A percentile compares a stretch with the other conserved stretches of the same genome.
Conservation (phyloP, 768 basidiomycete species). For the Boletus reticuloceps region DNA sequence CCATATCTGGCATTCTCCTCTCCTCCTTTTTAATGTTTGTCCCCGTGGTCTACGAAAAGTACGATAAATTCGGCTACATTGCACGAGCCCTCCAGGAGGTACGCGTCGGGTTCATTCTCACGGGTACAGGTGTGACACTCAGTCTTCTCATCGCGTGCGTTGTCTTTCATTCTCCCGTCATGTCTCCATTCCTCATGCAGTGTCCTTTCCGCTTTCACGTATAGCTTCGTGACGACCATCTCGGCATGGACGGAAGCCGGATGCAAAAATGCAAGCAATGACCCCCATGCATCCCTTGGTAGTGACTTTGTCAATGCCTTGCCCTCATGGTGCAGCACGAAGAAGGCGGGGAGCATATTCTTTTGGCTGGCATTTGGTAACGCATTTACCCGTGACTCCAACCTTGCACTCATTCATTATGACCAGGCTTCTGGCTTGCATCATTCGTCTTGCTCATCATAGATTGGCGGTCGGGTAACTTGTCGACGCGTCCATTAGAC, state of each 20-base stretch:
- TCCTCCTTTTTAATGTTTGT: slow-evolving; percentile 72
- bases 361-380: slow-evolving; percentile 82
- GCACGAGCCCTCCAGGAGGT: slow-evolving; percentile 81
- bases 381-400: not conserved
- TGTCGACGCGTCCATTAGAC: slow-evolving; percentile 51
- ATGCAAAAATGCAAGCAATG: slow-evolving; percentile 80
- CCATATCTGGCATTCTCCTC: slow-evolving; percentile 69
- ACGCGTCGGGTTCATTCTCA: slow-evolving; percentile 82
- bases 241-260: slow-evolving; percentile 88
- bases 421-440: slow-evolving; percentile 69
- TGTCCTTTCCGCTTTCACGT: not conserved
- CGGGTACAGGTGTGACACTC: slow-evolving; percentile 61
- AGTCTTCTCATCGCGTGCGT: slow-evolving; percentile 78
- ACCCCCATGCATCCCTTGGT: slow-evolving; percentile 73
- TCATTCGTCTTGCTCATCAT: slow-evolving; percentile 64
- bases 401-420: slow-evolving; percentile 7
- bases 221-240: slow-evolving; percentile 71
- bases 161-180: not conserved
- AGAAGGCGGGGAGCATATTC: slow-evolving; percentile 87
- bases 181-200: slow-evolving; percentile 15
- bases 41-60: slow-evolving; percentile 82
- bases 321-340: slow-evolving; percentile 85
- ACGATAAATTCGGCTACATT: slow-evolving; percentile 73
- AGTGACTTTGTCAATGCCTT: slow-evolving; percentile 66
- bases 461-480: slow-evolving; percentile 76